These are phyloP conservation scores for Cymodocea nodosa DNA, from an alignment of 116 monocot species.

Conservation along the genomic window DNA sequence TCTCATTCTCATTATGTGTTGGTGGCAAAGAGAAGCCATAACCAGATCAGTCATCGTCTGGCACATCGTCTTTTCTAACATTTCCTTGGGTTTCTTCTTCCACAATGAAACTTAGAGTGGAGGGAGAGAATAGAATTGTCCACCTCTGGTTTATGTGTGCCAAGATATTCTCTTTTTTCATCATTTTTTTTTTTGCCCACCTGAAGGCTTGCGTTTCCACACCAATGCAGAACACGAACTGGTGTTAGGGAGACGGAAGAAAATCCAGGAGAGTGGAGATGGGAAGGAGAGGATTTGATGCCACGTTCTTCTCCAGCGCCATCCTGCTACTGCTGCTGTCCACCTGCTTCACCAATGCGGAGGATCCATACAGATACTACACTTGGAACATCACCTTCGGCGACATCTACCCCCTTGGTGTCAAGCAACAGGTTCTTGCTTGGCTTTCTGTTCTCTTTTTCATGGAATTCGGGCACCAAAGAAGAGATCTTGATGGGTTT, in stretches of 20 bases:
- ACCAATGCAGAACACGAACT: conserved; percentile 3
- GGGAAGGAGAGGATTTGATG: neutral
- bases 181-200: neutral
- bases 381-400: conserved; percentile 45
- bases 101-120: neutral
- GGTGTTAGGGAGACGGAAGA: neutral
- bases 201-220: neutral
- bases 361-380: conserved; percentile 39
- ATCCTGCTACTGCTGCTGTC: neutral
- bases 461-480: neutral
- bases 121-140: neutral
- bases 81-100: too few relatives aligned
- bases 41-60: too few relatives aligned
- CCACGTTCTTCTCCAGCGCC: neutral
- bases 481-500: neutral
- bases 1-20: too few relatives aligned
- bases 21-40: too few relatives aligned
- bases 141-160: neutral
- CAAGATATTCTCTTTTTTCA: neutral
- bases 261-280: neutral
- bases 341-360: conserved; percentile 10
- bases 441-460: neutral
- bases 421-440: conserved; percentile 30
- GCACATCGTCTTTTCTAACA: too few relatives aligned
- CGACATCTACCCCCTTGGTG: conserved; percentile 38